phyloP scores from a whole-genome alignment of 805 yeast genomes.

The Cephaloascus albidus region DNA sequence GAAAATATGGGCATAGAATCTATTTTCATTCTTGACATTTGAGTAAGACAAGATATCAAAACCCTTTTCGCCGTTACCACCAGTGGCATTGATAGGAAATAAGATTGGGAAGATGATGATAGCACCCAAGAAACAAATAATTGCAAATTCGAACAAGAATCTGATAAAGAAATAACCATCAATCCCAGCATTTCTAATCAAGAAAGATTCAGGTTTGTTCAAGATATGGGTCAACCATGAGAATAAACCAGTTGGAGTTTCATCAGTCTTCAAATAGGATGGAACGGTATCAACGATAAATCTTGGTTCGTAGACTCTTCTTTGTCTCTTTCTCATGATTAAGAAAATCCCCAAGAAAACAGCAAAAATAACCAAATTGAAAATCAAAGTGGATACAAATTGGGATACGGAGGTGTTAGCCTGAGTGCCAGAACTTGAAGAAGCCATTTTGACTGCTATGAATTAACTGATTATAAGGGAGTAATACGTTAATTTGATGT shows the following conservation, averaged over 20 bases:
- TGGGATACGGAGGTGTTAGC: constrained; percentile 33
- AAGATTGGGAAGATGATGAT: constrained; percentile 57
- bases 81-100: constrained; percentile 67
- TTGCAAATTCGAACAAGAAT: constrained; percentile 46
- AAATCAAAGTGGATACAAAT: constrained; percentile 37
- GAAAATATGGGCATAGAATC: constrained; percentile 68
- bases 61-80: constrained; percentile 45
- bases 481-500: too few relatives aligned
- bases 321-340: constrained; percentile 28
- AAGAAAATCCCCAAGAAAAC: constrained; percentile 31
- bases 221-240: constrained; percentile 47
- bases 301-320: constrained; percentile 47
- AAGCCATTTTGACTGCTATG: background rate
- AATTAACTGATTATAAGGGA: too few relatives aligned
- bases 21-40: constrained; percentile 52
- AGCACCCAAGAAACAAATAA: constrained; percentile 44
- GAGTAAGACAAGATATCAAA: constrained; percentile 58
- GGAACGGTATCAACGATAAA: constrained; percentile 35
- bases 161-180: constrained; percentile 75
- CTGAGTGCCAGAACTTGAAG: background rate
- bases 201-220: constrained; percentile 46
- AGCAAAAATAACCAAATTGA: constrained; percentile 30
- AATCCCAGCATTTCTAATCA: constrained; percentile 61
- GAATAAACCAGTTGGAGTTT: constrained; percentile 33
- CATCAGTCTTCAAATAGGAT: constrained; percentile 30